These are phyloP conservation scores for Fusarium sp. DNA, from an alignment of 2,329 filamentous ascomycete species.

Conservation along the genomic window DNA sequence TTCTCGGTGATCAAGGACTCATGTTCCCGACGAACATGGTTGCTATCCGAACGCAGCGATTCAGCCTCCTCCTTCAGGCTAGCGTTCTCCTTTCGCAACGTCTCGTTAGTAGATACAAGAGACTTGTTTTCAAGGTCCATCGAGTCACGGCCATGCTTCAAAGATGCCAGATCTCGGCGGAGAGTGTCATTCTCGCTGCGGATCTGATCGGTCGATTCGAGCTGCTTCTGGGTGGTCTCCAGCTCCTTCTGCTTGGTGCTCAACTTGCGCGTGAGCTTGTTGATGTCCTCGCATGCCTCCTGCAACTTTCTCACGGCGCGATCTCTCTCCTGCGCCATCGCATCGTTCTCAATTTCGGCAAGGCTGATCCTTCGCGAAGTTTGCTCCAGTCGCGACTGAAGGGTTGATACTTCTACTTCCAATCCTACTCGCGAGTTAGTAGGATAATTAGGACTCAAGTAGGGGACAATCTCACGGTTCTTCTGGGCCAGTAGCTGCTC, in stretches of 20 bases:
- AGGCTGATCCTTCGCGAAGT: conserved; percentile 70
- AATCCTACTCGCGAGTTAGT: conserved; percentile 55
- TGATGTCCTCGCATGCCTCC: conserved; percentile 68
- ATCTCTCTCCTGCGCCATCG: conserved; percentile 72
- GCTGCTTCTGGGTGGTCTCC: conserved; percentile 53
- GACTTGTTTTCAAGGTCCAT: conserved; percentile 55
- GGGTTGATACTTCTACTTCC: conserved; percentile 67
- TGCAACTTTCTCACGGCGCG: conserved; percentile 71
- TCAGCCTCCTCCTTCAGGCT: conserved; percentile 53
- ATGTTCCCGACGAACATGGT: conserved; percentile 54
- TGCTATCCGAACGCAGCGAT: conserved; percentile 55
- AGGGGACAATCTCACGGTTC: conserved; percentile 59
- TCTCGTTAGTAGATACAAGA: conserved; percentile 54
- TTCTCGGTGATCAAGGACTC: conserved; percentile 58
- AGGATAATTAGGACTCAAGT: neutral
- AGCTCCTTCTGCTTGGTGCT: conserved; percentile 55
- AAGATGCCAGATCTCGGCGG: conserved; percentile 53
- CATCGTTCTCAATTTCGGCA: conserved; percentile 72
- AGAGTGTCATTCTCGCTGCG: conserved; percentile 52
- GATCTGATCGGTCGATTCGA: conserved; percentile 54
- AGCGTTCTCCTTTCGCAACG: conserved; percentile 49
- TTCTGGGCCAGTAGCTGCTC: conserved; percentile 63
- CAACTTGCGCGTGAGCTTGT: conserved; percentile 57
- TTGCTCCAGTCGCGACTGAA: conserved; percentile 71
- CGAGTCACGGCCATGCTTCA: conserved; percentile 52